These are phyloP conservation scores for Epithemia pelagica DNA, from an alignment of 108 stramenopile genomes.

Conservation along the genomic window DNA sequence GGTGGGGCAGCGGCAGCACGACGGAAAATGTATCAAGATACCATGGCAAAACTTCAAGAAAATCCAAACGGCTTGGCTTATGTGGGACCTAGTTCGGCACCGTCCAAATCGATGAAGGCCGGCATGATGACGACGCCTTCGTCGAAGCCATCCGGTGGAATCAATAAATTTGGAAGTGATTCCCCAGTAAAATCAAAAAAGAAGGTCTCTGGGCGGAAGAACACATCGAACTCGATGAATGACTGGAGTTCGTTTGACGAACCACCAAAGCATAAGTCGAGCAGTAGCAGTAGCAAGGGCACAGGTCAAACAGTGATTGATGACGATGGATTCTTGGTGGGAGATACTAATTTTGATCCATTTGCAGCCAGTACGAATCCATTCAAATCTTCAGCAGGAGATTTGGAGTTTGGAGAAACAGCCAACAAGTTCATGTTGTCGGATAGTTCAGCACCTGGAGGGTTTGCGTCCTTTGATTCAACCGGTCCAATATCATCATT, in stretches of 20 bases:
- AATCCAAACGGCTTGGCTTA: background rate
- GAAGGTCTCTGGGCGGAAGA: background rate
- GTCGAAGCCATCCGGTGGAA: background rate
- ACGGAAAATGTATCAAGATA: conserved; percentile 35
- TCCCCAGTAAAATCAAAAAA: background rate
- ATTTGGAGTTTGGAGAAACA: conserved; percentile 8
- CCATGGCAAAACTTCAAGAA: conserved; percentile 36
- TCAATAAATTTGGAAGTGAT: background rate
- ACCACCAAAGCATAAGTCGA: background rate
- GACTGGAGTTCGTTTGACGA: background rate
- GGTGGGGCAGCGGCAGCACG: conserved; percentile 45
- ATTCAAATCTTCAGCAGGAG: conserved; percentile 3
- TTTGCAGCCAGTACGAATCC: conserved; percentile 2
- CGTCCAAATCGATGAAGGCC: background rate
- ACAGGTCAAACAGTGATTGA: conserved; percentile 11
- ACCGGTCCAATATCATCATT: background rate
- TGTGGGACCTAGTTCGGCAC: background rate
- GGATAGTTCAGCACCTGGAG: background rate
- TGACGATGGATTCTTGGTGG: conserved; percentile 14
- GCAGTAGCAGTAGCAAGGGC: background rate
- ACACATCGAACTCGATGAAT: background rate
- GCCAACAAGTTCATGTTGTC: background rate
- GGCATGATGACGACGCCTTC: background rate
- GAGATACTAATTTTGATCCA: conserved; percentile 15
- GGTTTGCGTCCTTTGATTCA: background rate